Percentiles rank a stretch among this genome's conserved stretches.
These are phyloP conservation scores for Conticribra weissflogii DNA, from an alignment of 108 stramenopile genomes.

Conservation along the genomic window DNA sequence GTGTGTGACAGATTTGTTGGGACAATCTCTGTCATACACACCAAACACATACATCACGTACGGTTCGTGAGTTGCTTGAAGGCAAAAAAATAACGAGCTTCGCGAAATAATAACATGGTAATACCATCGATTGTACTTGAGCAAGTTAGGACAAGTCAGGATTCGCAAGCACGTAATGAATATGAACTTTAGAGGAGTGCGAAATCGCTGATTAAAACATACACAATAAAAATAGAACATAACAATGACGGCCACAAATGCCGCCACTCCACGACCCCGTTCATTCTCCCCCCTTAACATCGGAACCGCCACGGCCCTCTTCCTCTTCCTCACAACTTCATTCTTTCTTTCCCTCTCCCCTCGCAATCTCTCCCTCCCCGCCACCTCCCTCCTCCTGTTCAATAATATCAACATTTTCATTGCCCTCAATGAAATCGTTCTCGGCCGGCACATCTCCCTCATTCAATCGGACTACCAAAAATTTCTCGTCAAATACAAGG, in stretches of 20 bases:
- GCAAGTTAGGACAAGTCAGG: too few relatives aligned
- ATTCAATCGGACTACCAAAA: slow-evolving; percentile 66
- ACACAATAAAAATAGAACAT: background rate
- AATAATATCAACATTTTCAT: slow-evolving; percentile 87
- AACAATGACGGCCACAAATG: background rate
- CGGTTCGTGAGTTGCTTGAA: too few relatives aligned
- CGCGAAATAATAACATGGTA: too few relatives aligned
- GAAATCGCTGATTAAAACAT: too few relatives aligned
- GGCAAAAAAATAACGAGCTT: too few relatives aligned
- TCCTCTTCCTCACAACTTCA: slow-evolving; percentile 52
- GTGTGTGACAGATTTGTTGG: too few relatives aligned
- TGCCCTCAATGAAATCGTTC: slow-evolving; percentile 70
- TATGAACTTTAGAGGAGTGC: too few relatives aligned
- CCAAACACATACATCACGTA: too few relatives aligned
- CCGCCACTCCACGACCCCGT: background rate
- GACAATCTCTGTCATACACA: too few relatives aligned
- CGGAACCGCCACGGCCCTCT: slow-evolving; percentile 48
- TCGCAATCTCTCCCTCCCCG: background rate
- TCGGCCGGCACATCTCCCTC: slow-evolving; percentile 65
- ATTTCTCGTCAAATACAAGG: slow-evolving; percentile 55
- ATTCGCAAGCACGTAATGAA: too few relatives aligned
- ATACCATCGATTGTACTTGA: too few relatives aligned
- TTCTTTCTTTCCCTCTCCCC: slow-evolving; percentile 20
- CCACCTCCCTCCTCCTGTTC: slow-evolving; percentile 66
- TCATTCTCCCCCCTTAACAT: slow-evolving; percentile 46